Conservation (phyloP, 805 yeast genomes). For the Saccharomyces kudriavzevii region DNA sequence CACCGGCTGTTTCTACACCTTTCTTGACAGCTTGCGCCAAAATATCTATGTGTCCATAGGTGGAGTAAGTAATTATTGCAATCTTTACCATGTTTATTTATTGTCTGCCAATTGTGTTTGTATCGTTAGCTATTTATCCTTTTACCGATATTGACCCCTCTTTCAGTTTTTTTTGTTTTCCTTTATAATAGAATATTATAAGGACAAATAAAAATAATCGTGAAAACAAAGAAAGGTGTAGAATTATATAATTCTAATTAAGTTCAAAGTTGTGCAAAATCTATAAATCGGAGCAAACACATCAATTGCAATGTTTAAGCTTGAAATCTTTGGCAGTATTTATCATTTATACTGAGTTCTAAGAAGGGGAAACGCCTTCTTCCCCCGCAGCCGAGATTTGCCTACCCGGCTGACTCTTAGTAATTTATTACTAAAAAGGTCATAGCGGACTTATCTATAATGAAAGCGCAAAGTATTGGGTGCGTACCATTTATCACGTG, state of each 20-base stretch:
- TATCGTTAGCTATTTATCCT: not conserved
- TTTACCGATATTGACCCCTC: not conserved
- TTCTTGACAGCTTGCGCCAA: constrained; percentile 60
- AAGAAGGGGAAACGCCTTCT: not conserved
- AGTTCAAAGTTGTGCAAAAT: not conserved
- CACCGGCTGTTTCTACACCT: constrained; percentile 69
- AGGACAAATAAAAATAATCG: not conserved
- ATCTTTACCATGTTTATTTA: constrained; percentile 28
- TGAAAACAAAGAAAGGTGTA: not conserved
- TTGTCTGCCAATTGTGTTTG: not conserved
- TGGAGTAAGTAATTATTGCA: constrained; percentile 60
- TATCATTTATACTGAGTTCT: not conserved
- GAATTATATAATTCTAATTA: not conserved
- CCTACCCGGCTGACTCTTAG: not conserved
- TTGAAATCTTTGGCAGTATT: not conserved
- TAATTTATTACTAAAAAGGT: not conserved
- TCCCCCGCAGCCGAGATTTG: not conserved
- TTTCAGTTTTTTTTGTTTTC: constrained; percentile 1
- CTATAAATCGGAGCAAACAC: not conserved
- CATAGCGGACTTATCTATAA: not conserved
- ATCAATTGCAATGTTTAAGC: not conserved
- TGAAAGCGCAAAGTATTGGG: not conserved
- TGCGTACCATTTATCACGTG: not conserved
- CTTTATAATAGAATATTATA: not conserved
- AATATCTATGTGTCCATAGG: constrained; percentile 67